Evolutionary conservation across 2,329 filamentous ascomycete genomes (phyloP), one percentile per base, ranked within the genome.

Genomic region (Macrophomina phaseolina): DNA sequence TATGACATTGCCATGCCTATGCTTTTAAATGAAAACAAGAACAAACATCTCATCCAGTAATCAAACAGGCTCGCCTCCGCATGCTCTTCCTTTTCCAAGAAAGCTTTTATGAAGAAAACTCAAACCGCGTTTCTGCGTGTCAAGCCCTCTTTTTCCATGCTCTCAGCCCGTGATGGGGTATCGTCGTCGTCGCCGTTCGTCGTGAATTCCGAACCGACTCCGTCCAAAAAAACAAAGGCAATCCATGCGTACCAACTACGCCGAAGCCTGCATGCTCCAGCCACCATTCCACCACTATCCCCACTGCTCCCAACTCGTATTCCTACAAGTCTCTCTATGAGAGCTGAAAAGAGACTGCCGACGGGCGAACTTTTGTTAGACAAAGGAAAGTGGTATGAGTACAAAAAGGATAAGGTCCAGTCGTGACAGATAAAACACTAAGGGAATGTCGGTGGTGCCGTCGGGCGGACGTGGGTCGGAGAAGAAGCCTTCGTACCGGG

Each of bases 31-130:
- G 36, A 36, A 62, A 62, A 62, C 58, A 62, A 11, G 32, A 62
- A 62, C 58, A 62, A 48, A 62, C 42, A 62, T 62, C 46, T 62
- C 58, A 62, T 62, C 58, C 58, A 62, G 58, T 62, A 62, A 32
- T 23, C 23, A 34, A 62, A 62, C 58, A 62, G 58, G 42, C 58
- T 62, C 58, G 58, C 49, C 45, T 48, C 58, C 45, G 58, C 58
- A 62, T 62, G 58, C 42, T 49, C 45, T 62, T 62, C 58, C 58
- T 49, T 49, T 62, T 49, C 58, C 58, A 62, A 62, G 45, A 62
- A 61, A 62, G 45, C 45, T 62, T 8, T 30, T 34, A 23, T 32
- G 38, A 62, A 62, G 45, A 62, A 40, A 62, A 62, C 58, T 45
- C 30, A 49, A 49, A 9, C 36, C 58, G 58, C 58, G 58, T 62